Evolutionary conservation across 2,329 filamentous ascomycete genomes (phyloP), one percentile per base, ranked within the genome.

Genomic region (Corinectria fuckeliana): DNA sequence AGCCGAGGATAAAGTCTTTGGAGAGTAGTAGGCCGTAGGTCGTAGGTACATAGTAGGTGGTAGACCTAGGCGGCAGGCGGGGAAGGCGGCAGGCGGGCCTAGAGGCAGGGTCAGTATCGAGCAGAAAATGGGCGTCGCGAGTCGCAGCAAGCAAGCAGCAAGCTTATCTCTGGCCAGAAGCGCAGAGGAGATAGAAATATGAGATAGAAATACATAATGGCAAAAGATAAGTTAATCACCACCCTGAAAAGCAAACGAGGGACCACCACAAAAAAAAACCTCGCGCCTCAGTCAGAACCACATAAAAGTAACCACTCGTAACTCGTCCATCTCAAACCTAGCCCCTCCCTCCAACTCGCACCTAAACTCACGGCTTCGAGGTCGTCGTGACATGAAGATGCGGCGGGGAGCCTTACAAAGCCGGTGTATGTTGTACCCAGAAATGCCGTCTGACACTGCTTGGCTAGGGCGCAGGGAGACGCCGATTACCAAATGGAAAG

Each of bases 191-290:
- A 76, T 74, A 67, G 68, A 72, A 77, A 76, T 77, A 77, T 75
- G 69, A 75, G 67, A 76, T 74, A 67, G 68, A 72, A 77, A 76
- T 77, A 77, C 75, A 72, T 76, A 77, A 77, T 76, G 68, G 62
- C 30, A 70, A 74, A 71, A 66, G 69, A 72, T 73, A 72, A 66
- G 69, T 71, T 73, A 72, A 67, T 61, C 61, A 28, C 48, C 53
- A 56, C 25, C 58, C 58, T 56, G 52, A 56, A 55, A 59, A 63
- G 53, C 50, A 62, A 60, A 69, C 61, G 65, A 64, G 56, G 60
- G 59, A 61, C 60, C 57, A 49, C 51, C 51, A 55, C 49, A 50
- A 58, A 60, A 50, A 58, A 60, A 56, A 61, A 65, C 61, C 63
- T 30, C 34, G 39, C 34, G 36, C 30, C 50, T 68, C 38, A 39